Base-by-base conservation (phyloP, 805 yeast genomes). In the Ogataea pini region DNA sequence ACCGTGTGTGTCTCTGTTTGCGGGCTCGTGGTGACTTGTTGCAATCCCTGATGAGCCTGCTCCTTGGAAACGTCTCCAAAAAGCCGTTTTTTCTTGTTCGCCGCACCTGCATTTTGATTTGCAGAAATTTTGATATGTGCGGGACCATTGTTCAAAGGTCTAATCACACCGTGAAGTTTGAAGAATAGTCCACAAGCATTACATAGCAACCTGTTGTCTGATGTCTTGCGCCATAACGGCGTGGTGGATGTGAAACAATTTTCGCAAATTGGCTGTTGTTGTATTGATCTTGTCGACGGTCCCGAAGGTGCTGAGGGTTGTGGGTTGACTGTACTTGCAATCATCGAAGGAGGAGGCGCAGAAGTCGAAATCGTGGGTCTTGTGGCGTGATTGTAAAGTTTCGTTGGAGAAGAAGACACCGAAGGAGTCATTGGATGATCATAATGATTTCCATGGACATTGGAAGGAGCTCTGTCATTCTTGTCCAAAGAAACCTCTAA, bases 101-200 rank as follows among this genome's bases (percentile, higher is more conserved):
- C 10, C 12, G 43, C 31, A 28, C 46, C 9, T n/a, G 41, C 20
- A 8, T 17, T 39, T 16, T 39, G 42, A 9, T 25, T 17, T 12
- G 33, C 32, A 19, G 44, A 18, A 8, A 28, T 25, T 22, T 50
- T 27, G 17, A 52, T 31, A 16, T 38, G 39, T 14, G 50, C 42
- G 4, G 52, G 38, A 14, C 42, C 48, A 43, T 55, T 57, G 41
- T 51, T 56, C 46, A 58, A 49, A n/a, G 70, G 69, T 46, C 71
- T 57, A 13, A 64, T 63, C 14, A 63, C 70, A 33, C 97, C 96
- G 64, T 91, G 97, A 31, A 91, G 75, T 71, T 91, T 91, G 57
- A 89, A 75, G 60, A 90, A 89, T 48, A 89, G 72, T 0, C 97
- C 97, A 72, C 97, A 89, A 2, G 97, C 97, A 69, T 91, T 91